These are phyloP conservation scores for Podila horticola DNA, from an alignment of 192 early-diverging fungal species.

Conservation along the genomic window DNA sequence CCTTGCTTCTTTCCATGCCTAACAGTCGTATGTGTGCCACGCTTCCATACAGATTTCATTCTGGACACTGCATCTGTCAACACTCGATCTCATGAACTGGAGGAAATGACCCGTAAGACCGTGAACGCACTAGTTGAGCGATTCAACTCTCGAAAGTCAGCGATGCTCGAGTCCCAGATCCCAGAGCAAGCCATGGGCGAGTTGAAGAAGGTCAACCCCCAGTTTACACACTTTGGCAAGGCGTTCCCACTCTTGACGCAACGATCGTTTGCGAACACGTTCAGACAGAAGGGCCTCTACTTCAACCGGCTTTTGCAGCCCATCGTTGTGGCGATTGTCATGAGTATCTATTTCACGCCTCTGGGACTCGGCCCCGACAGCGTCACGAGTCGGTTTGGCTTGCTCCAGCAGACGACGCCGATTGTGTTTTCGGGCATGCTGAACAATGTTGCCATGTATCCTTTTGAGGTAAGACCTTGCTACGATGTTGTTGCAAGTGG, in stretches of 20 bases:
- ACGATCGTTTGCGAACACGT: constrained; percentile 43
- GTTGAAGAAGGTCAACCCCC: constrained; percentile 35
- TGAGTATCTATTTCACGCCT: constrained; percentile 37
- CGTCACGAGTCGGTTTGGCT: constrained; percentile 38
- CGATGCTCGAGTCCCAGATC: constrained; percentile 25
- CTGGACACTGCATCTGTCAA: constrained; percentile 46
- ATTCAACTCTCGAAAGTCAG: constrained; percentile 27
- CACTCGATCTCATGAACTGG: constrained; percentile 19
- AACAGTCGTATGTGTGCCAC: not conserved
- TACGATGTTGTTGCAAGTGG: not conserved
- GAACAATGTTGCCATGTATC: constrained; percentile 50
- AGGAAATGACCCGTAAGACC: constrained; percentile 20
- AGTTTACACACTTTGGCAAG: constrained; percentile 28
- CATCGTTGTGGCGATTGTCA: constrained; percentile 22
- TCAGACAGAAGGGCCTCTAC: constrained; percentile 46
- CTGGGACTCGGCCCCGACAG: constrained; percentile 19
- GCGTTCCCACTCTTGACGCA: constrained; percentile 40
- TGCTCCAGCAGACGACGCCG: constrained; percentile 38
- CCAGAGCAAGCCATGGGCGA: constrained; percentile 6
- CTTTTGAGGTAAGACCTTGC: constrained; percentile 32
- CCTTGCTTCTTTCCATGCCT: too few species aligned
- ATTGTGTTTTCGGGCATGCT: constrained; percentile 49
- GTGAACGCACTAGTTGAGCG: constrained; percentile 27
- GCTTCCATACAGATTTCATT: constrained; percentile 29
- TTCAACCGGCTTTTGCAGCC: constrained; percentile 39